Evolutionary conservation across 164 flowering plant species (phyloP).

Genomic region (Tinospora cordifolia): DNA sequence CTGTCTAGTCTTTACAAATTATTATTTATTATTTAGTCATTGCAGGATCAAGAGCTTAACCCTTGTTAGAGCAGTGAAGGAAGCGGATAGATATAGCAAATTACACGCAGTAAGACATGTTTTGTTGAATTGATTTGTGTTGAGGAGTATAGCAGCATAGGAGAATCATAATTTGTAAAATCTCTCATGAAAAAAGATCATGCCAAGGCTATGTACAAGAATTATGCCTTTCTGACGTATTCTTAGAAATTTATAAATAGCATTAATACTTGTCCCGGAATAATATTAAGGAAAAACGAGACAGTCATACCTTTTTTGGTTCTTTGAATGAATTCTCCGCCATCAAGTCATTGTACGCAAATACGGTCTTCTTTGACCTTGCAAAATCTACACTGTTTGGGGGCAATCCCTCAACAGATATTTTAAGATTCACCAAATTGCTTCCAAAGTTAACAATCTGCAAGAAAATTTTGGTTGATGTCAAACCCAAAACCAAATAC

Average conservation of each 20-base stretch:
- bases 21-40: neutral
- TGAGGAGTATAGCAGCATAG: too few relatives aligned
- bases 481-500: neutral
- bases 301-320: conserved; percentile 54
- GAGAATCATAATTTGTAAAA: too few relatives aligned
- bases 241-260: neutral
- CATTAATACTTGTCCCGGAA: neutral
- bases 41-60: neutral
- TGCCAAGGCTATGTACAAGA: neutral
- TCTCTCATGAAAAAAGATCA: too few relatives aligned
- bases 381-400: conserved; percentile 23
- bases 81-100: too few relatives aligned
- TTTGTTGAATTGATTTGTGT: too few relatives aligned
- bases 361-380: conserved; percentile 45
- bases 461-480: conserved; percentile 8
- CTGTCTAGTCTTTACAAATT: neutral
- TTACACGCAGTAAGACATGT: too few relatives aligned
- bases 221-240: neutral
- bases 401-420: conserved; percentile 46
- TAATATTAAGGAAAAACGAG: neutral
- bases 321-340: conserved; percentile 73
- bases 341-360: conserved; percentile 54
- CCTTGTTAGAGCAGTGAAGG: too few relatives aligned
- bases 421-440: conserved; percentile 39
- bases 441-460: conserved; percentile 80